A percentile compares a stretch with the other conserved stretches of the same genome.
These are phyloP conservation scores for Solanum arcanum DNA, from an alignment of 257 asterid species.

Conservation along the genomic window DNA sequence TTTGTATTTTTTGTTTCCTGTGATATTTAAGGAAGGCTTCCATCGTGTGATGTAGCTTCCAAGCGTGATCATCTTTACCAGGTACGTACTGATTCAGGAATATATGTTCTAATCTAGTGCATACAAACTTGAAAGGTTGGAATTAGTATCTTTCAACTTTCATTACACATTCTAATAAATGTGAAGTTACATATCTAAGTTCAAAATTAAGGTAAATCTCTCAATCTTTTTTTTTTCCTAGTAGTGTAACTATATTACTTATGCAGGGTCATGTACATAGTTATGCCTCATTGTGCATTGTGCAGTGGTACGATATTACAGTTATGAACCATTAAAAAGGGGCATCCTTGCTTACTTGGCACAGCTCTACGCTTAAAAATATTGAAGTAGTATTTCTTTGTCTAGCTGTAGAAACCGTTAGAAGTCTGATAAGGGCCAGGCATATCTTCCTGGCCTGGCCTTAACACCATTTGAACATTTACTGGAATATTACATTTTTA, in stretches of 20 bases:
- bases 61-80: conserved; percentile 56
- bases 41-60: conserved; percentile 62
- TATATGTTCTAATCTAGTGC: neutral
- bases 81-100: neutral
- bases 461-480: neutral
- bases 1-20: neutral
- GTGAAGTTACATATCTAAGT: neutral
- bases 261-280: neutral
- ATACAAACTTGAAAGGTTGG: neutral
- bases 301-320: neutral
- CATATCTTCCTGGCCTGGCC: neutral
- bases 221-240: neutral
- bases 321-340: neutral
- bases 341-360: neutral
- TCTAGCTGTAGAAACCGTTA: neutral
- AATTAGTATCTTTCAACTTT: neutral
- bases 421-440: neutral
- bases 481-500: neutral
- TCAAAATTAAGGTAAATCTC: neutral
- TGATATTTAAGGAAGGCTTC: conserved; percentile 32
- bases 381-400: neutral
- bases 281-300: neutral
- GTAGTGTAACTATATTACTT: neutral
- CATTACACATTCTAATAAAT: neutral
- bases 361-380: neutral